Conservation (phyloP, 805 yeast genomes). For the Saccharomycopsis schoenii region DNA sequence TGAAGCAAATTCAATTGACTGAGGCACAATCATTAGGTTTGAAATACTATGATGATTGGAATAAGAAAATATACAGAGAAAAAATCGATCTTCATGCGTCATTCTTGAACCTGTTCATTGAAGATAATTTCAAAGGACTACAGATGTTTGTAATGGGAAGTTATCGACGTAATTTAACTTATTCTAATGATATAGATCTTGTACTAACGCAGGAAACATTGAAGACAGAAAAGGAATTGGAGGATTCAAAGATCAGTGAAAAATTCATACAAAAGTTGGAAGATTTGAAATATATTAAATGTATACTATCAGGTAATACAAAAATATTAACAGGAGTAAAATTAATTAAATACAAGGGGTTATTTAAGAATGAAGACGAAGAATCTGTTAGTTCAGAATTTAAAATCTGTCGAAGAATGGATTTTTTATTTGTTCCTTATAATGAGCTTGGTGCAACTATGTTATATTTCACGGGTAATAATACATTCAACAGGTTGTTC, state of each 20-base stretch:
- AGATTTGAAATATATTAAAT: slow-evolving; percentile 23
- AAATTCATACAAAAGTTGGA: slow-evolving; percentile 22
- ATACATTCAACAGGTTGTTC: slow-evolving; percentile 38
- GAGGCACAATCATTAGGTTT: slow-evolving; percentile 31
- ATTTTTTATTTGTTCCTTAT: slow-evolving; percentile 39
- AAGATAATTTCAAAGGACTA: slow-evolving; percentile 28
- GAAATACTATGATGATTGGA: slow-evolving; percentile 39
- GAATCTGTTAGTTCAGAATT: slow-evolving; percentile 28
- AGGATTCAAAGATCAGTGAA: slow-evolving; percentile 4
- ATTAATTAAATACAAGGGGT: not conserved
- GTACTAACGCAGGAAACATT: slow-evolving; percentile 31
- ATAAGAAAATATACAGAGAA: slow-evolving; percentile 32
- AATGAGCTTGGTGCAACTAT: slow-evolving; percentile 36
- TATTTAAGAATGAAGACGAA: slow-evolving; percentile 8
- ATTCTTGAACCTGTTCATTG: slow-evolving; percentile 23
- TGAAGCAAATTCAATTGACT: slow-evolving; percentile 17
- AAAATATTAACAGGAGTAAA: slow-evolving; percentile 14
- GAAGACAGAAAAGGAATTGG: slow-evolving; percentile 19
- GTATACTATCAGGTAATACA: slow-evolving; percentile 18
- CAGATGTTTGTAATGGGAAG: slow-evolving; percentile 39
- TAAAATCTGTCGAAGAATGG: slow-evolving; percentile 40
- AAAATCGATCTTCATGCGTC: slow-evolving; percentile 35
- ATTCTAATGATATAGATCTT: slow-evolving; percentile 46
- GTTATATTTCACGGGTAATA: slow-evolving; percentile 48
- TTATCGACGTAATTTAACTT: slow-evolving; percentile 37